phyloP scores from a whole-genome alignment of 352 stramenopile species.

The Blastocystis hominis region DNA sequence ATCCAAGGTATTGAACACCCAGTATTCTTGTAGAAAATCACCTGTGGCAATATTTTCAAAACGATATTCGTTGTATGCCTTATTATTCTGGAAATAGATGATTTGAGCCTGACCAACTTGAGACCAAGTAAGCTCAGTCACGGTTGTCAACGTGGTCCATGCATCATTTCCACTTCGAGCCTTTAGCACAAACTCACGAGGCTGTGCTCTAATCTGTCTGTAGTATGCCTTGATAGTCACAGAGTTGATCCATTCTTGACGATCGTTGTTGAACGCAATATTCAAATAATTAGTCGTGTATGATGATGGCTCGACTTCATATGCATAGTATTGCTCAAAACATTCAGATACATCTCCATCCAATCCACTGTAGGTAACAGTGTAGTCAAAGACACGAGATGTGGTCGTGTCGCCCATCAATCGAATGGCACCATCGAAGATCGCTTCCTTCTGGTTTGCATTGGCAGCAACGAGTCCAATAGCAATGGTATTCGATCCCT shows the following conservation, averaged over 20 bases:
- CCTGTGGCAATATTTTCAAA: not conserved
- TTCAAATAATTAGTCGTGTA: too few species aligned
- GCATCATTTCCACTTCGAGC: not conserved
- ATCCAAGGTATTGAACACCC: not conserved
- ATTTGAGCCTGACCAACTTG: not conserved
- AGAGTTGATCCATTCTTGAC: constrained; percentile 50
- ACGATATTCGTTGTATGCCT: not conserved
- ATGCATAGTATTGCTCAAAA: too few species aligned
- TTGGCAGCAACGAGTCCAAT: too few species aligned
- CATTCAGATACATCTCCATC: too few species aligned
- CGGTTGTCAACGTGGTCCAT: not conserved
- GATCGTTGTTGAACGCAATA: too few species aligned
- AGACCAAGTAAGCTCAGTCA: not conserved
- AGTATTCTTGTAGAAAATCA: not conserved
- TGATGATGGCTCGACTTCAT: too few species aligned
- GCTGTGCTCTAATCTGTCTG: not conserved
- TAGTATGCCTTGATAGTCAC: not conserved
- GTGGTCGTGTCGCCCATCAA: too few species aligned
- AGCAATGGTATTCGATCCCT: too few species aligned
- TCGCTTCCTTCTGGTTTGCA: too few species aligned
- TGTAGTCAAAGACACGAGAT: too few species aligned
- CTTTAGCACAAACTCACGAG: not conserved
- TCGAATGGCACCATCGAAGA: too few species aligned
- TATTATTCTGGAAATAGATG: not conserved
- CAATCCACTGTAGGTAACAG: too few species aligned